Evolutionary conservation across 2,329 filamentous ascomycete genomes (phyloP).

Genomic region (Epichloe bromicola): DNA sequence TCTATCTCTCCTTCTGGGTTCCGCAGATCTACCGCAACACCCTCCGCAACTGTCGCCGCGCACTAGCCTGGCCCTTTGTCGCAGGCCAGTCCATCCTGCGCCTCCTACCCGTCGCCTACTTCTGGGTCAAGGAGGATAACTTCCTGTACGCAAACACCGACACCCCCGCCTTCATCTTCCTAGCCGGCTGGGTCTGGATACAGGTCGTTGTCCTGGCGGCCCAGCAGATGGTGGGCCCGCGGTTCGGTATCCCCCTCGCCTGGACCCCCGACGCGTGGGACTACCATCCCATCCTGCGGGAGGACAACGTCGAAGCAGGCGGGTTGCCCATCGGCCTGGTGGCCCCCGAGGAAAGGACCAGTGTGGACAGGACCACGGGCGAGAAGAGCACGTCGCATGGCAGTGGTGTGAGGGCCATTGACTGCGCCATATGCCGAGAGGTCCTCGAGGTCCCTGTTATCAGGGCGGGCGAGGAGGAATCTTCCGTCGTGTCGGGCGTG

Average conservation of each 20-base stretch:
- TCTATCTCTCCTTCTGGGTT: constrained; percentile 81
- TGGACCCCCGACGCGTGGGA: constrained; percentile 74
- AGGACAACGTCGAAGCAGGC: constrained; percentile 69
- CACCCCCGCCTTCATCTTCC: constrained; percentile 44
- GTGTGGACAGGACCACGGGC: background rate
- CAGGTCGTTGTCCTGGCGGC: constrained; percentile 68
- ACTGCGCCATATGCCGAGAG: constrained; percentile 93
- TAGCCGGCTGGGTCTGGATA: constrained; percentile 69
- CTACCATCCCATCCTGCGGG: constrained; percentile 80
- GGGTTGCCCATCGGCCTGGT: constrained; percentile 65
- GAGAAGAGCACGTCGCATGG: constrained; percentile 9
- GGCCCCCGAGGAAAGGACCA: constrained; percentile 4
- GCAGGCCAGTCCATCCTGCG: constrained; percentile 70
- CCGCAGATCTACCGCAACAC: constrained; percentile 88
- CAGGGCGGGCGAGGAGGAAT: constrained; percentile 40
- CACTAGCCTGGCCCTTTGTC: constrained; percentile 84
- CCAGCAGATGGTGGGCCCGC: constrained; percentile 75
- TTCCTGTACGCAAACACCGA: constrained; percentile 67
- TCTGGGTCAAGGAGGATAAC: constrained; percentile 67
- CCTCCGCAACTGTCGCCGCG: constrained; percentile 80
- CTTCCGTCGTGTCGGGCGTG: constrained; percentile 50
- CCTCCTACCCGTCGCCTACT: constrained; percentile 70
- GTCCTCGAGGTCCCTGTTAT: constrained; percentile 80
- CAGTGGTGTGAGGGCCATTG: constrained; percentile 39
- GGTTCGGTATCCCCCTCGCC: constrained; percentile 66